These are phyloP conservation scores for Boechera divaricarpa DNA, from an alignment of 345 rosid species.

Conservation along the genomic window DNA sequence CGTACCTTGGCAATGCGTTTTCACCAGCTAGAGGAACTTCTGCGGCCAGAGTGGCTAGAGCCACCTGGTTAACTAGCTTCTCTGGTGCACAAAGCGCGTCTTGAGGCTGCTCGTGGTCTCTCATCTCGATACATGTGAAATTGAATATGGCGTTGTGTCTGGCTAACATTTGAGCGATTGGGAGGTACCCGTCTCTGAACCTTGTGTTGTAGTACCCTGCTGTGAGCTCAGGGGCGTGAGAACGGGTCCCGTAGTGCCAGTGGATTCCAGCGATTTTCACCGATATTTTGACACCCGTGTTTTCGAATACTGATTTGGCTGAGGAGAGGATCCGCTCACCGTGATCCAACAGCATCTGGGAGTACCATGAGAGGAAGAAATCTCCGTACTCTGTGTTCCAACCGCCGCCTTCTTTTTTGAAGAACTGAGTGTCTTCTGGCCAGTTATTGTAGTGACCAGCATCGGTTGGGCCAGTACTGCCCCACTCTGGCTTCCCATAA, in stretches of 20 bases:
- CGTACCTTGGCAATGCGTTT: constrained; percentile 87
- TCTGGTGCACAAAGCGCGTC: constrained; percentile 93
- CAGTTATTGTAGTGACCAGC: constrained; percentile 94
- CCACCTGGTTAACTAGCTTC: constrained; percentile 92
- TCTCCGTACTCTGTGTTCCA: constrained; percentile 84
- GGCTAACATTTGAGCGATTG: constrained; percentile 89
- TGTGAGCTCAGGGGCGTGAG: constrained; percentile 98
- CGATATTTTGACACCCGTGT: constrained; percentile 66
- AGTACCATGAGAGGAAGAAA: constrained; percentile 93
- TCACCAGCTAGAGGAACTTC: constrained; percentile 88
- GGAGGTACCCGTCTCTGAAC: constrained; percentile 84
- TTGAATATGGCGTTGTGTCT: constrained; percentile 89
- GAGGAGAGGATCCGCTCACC: constrained; percentile 79
- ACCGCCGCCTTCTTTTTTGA: constrained; percentile 82
- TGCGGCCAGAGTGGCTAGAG: constrained; percentile 70
- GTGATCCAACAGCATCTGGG: constrained; percentile 82
- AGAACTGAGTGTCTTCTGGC: constrained; percentile 95
- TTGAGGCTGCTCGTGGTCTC: constrained; percentile 97
- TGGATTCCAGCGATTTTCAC: constrained; percentile 95
- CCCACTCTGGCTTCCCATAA: constrained; percentile 93
- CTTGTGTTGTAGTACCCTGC: constrained; percentile 98
- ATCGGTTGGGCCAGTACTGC: constrained; percentile 91
- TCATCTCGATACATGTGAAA: constrained; percentile 97
- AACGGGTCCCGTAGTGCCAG: constrained; percentile 95
- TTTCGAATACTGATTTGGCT: constrained; percentile 61